Percentiles rank a stretch among this genome's conserved stretches.
These are phyloP conservation scores for Solanum sitiens DNA, from an alignment of 257 asterid genomes.

Conservation along the genomic window DNA sequence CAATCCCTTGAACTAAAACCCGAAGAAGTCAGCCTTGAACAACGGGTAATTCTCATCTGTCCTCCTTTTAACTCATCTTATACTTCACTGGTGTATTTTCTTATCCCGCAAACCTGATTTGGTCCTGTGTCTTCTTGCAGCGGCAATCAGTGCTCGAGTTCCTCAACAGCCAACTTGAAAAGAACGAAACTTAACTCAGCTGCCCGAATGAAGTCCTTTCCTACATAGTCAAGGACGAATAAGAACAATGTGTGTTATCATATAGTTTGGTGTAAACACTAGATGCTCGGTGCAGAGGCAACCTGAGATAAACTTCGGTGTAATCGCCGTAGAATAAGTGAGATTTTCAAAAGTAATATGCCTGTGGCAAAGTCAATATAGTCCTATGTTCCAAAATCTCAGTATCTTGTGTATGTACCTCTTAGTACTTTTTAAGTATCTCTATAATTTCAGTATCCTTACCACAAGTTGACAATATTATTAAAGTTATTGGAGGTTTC, in stretches of 20 bases:
- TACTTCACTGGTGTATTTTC: neutral
- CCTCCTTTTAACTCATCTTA: neutral
- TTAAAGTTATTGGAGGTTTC: neutral
- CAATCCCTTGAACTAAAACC: constrained; percentile 39
- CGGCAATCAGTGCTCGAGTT: constrained; percentile 71
- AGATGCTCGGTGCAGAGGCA: neutral
- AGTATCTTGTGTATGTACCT: neutral
- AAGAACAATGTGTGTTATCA: neutral
- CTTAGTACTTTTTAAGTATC: neutral
- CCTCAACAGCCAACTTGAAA: constrained; percentile 43
- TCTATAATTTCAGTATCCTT: neutral
- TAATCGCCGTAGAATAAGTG: neutral
- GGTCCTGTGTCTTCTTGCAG: constrained; percentile 30
- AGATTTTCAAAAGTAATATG: neutral
- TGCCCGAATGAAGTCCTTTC: neutral
- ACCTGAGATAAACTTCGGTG: neutral
- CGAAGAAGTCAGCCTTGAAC: constrained; percentile 52
- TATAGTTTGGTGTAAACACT: neutral
- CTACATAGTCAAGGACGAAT: neutral
- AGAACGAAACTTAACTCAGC: constrained; percentile 17
- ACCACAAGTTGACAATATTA: neutral
- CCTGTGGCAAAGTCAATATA: neutral
- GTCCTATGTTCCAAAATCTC: neutral
- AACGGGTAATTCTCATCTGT: constrained; percentile 35
- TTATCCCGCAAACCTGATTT: neutral